Base-by-base conservation (phyloP, 1,139 yeast genomes). In the Hyphopichia fennica region DNA sequence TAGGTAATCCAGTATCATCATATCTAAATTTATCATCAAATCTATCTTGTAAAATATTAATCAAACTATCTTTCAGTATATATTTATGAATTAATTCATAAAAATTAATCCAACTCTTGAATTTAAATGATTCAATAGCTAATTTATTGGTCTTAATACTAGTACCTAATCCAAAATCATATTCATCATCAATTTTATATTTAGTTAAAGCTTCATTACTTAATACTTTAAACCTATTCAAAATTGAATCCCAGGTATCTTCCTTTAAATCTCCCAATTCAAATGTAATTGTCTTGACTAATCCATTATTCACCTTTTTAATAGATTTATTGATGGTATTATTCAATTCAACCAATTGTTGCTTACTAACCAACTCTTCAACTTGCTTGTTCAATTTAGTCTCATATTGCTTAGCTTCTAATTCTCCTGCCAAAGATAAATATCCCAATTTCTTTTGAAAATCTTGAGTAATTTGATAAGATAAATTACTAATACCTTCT, bases 21-120 rank as follows among this genome's bases (percentile, higher is more conserved):
- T 87, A 93, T 52, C 95, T 75, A 67, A 93, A 93, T 42, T 69
- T 70, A 45, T 84, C 88, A 54, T 91, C 98, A 65, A 93, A 93
- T 47, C 79, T 69, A 41, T 82, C 87, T 59, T 84, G 81, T 54
- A 86, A 60, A 22, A 84, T 69, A 38, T 69, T 68, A 2, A 82
- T 69, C 17, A 82, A 70, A 16, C 72, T 77, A 39, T 83, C 89
- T 47, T 79, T 84, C 16, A 77, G 75, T 40, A 85, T 61, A 44
- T 73, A 75, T 45, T 83, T 86, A 49, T 76, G 84, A 38, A 85
- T 70, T 16, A 79, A 67, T 3, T 72, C 73, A 47, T 82, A 77
- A 48, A 90, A 79, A 25, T 72, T 65, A 30, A 67, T 58, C 97
- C 98, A 91, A 1, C 88, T 76, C 38, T 70, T 66, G 49, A 70